Base-by-base conservation (phyloP, 306 rosid genomes). In the Gleditsia sinensis region DNA sequence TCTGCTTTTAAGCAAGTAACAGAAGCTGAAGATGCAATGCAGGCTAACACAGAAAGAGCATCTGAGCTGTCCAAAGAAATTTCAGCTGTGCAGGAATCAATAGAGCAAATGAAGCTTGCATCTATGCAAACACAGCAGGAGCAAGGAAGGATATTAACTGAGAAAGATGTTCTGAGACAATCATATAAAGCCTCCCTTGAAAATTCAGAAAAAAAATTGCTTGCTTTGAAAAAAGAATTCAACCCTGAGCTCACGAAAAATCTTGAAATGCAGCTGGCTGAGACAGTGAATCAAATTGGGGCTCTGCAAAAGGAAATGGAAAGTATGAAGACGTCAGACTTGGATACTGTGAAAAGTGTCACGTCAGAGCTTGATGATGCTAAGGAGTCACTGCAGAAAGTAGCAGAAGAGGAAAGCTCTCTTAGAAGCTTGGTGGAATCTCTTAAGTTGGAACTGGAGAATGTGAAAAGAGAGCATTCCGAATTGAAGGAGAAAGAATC, bases 331-430 rank as follows among this genome's bases (percentile, higher is more conserved):
- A 85, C 85, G n/a, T 80, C 81, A 0, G 97, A 92, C 82, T 79
- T 95, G 59, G 92, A 89, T 77, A 86, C 87, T 4, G 89, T 88
- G 78, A 88, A 80, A 90, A 84, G 50, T 23, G 91, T 95, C 69
- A 87, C 98, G 80, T 83, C 50, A 10, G 97, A 92, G 83, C 89
- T 95, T 45, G 97, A 92, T 67, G 97, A 68, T 72, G 98, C 99
- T 6, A 95, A 92, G 84, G 96, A 74, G 76, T 90, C 97, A 12
- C 80, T 95, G 67, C 93, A 90, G 67, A 90, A 87, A 81, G 92
- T 90, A 9, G 96, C 87, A 13, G 97, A 95, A 78, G 99, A 95
- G 80, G 98, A 95, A 85, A 92, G 73, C 82, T 81, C 88, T 53
- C 97, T 95, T 63, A 83, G 85, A 81, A 86, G 79, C 82, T 79